Evolutionary conservation across 1,139 yeast genomes (phyloP).

Genomic region (Suhomyces maxii): DNA sequence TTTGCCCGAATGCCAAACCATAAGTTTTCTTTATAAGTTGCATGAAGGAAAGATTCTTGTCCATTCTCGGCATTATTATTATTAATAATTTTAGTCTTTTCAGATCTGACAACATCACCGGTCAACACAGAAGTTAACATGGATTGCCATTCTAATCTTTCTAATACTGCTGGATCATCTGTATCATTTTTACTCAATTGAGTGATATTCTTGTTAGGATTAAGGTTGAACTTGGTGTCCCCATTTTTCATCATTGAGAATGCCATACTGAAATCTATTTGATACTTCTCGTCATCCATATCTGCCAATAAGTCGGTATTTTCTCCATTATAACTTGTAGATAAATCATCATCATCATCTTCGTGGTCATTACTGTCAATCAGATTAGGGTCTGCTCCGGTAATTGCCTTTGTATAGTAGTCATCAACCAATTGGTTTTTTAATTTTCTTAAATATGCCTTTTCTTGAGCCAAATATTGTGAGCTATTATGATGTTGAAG

Average conservation of each 20-base stretch:
- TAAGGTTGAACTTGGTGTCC: constrained; percentile 29
- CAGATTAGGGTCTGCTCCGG: constrained; percentile 33
- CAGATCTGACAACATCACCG: constrained; percentile 91
- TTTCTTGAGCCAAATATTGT: constrained; percentile 64
- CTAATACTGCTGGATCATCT: constrained; percentile 67
- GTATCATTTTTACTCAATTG: constrained; percentile 44
- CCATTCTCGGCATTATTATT: constrained; percentile 42
- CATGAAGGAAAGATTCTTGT: constrained; percentile 51
- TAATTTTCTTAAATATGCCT: constrained; percentile 64
- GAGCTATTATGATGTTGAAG: constrained; percentile 27
- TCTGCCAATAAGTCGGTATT: constrained; percentile 42
- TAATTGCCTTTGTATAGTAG: constrained; percentile 63
- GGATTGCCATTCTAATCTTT: constrained; percentile 93
- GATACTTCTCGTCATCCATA: constrained; percentile 44
- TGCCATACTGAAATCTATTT: constrained; percentile 43
- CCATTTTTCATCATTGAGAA: constrained; percentile 33
- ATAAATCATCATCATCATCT: constrained; percentile 30
- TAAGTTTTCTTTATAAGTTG: constrained; percentile 70
- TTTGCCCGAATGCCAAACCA: constrained; percentile 85
- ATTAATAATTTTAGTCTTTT: constrained; percentile 75
- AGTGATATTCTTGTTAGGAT: constrained; percentile 39
- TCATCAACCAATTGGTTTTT: constrained; percentile 67
- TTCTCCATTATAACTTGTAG: constrained; percentile 24
- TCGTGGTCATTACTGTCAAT: constrained; percentile 16
- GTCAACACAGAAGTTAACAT: constrained; percentile 88